Evolutionary conservation across 805 yeast species (phyloP), one percentile per base, ranked within the genome.

Genomic region (Yarrowia sp.): DNA sequence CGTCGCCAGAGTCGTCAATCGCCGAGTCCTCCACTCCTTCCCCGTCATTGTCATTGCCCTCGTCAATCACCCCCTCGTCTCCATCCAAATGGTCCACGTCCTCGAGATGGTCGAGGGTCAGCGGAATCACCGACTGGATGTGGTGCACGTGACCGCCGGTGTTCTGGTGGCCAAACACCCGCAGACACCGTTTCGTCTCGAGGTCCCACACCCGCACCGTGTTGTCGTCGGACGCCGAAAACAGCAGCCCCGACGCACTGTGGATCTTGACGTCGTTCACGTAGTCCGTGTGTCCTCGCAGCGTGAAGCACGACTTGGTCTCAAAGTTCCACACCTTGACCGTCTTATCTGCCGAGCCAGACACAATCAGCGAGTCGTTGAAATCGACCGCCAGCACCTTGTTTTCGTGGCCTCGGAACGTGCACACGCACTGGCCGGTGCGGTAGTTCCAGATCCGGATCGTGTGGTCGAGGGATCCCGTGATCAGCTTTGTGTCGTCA

Each of bases 261-360:
- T 93, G 97, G 67, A 93, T 86, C 79, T 90, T 90, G 66, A 95
- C 98, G 70, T 90, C 86, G 71, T 91, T 92, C 19, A 95, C 97
- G 87, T 96, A 88, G 72, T 91, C 98, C 0, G 89, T 84, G 76
- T 95, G 99, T 8, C 99, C 99, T 49, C 97, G 83, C 69, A 95
- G 81, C 0, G 98, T 92, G 77, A 89, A 91, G 75, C 98, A 95
- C 0, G 96, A 90, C 78, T 97, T 83, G 8, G 92, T 86, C 75
- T 91, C 97, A 55, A 95, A 97, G 76, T 95, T 96, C 99, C 99
- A 95, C 14, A 95, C 93, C 77, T 92, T 92, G 67, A 95, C 89
- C 0, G 97, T 92, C 70, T 86, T 84, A 79, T 95, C 99, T 0
- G 97, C 97, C 42, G 96, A 88, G 0, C 98, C 99, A 10, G 95